phyloP scores from a whole-genome alignment of 805 yeast species.

The Candida nanaspora region DNA sequence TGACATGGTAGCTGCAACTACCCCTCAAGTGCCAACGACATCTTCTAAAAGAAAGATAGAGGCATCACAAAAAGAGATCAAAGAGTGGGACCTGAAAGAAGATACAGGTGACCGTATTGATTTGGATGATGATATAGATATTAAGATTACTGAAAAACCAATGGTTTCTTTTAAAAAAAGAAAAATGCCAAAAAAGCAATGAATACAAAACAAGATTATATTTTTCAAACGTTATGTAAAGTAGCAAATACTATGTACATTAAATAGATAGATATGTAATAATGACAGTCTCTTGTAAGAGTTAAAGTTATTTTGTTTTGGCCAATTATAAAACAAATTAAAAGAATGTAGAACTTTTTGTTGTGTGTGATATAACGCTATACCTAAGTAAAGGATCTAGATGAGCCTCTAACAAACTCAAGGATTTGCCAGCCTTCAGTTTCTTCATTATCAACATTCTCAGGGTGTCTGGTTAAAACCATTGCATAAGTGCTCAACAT shows the following conservation, averaged over 20 bases:
- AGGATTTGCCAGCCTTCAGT: conserved; percentile 97
- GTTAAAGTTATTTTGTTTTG: too few species aligned
- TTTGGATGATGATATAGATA: conserved; percentile 3
- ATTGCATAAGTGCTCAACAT: conserved; percentile 91
- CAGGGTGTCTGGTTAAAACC: conserved; percentile 91
- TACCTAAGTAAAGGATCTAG: conserved; percentile 67
- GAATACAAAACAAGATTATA: too few species aligned
- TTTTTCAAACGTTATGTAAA: background rate
- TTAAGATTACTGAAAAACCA: background rate
- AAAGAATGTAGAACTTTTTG: too few species aligned
- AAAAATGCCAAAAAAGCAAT: background rate
- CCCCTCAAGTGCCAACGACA: background rate
- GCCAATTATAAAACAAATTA: too few species aligned
- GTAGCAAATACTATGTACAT: background rate
- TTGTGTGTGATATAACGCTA: too few species aligned
- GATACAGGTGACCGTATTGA: conserved; percentile 3
- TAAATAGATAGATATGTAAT: background rate
- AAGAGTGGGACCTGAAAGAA: conserved; percentile 18
- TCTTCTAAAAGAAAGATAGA: conserved; percentile 6
- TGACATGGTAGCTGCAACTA: too few species aligned
- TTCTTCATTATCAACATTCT: conserved; percentile 78
- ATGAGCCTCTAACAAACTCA: conserved; percentile 91
- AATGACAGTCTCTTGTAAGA: too few species aligned
- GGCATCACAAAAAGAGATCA: conserved; percentile 16
- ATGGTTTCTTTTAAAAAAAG: conserved; percentile 12